Conservation (phyloP, 495 filamentous ascomycete species). For the Chaetomidium leptoderma region DNA sequence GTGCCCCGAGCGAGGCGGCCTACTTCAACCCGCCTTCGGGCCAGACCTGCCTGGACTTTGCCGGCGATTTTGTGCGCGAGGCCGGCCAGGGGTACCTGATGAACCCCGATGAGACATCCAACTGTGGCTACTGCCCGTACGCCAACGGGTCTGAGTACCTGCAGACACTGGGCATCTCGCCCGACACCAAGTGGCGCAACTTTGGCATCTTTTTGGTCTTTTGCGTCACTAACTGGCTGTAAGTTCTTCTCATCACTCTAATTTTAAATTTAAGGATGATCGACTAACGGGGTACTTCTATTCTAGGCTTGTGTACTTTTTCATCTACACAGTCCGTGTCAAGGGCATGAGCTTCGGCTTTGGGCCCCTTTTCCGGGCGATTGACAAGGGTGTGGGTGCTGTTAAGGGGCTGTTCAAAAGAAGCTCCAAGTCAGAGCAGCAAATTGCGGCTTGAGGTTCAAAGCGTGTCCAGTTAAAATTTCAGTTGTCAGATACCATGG, state of each 20-base stretch:
- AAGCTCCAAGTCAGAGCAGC: background rate
- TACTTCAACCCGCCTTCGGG: slow-evolving; percentile 61
- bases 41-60: slow-evolving; percentile 60
- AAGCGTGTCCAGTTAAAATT: no score
- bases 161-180: slow-evolving; percentile 59
- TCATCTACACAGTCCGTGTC: slow-evolving; percentile 72
- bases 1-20: slow-evolving; percentile 56
- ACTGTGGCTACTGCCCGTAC: slow-evolving; percentile 77
- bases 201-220: slow-evolving; percentile 78
- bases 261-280: background rate
- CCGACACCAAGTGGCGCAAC: slow-evolving; percentile 60
- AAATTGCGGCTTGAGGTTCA: background rate
- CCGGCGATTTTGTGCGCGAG: slow-evolving; percentile 46
- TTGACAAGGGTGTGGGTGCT: slow-evolving; percentile 11
- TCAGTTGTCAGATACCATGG: background rate
- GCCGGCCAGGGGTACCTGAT: slow-evolving; percentile 55
- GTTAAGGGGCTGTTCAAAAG: slow-evolving; percentile 20
- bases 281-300: background rate
- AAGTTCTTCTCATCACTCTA: slow-evolving; percentile 16
- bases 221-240: slow-evolving; percentile 68
- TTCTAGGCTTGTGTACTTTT: slow-evolving; percentile 68
- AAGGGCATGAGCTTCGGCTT: slow-evolving; percentile 71
- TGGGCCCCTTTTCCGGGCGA: slow-evolving; percentile 28
- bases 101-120: slow-evolving; percentile 49
- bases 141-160: slow-evolving; percentile 63